Percentiles rank a stretch among this genome's conserved stretches.
Evolutionary conservation across 768 basidiomycete genomes (phyloP).

Genomic region (Erythrobasidium yunnanense): DNA sequence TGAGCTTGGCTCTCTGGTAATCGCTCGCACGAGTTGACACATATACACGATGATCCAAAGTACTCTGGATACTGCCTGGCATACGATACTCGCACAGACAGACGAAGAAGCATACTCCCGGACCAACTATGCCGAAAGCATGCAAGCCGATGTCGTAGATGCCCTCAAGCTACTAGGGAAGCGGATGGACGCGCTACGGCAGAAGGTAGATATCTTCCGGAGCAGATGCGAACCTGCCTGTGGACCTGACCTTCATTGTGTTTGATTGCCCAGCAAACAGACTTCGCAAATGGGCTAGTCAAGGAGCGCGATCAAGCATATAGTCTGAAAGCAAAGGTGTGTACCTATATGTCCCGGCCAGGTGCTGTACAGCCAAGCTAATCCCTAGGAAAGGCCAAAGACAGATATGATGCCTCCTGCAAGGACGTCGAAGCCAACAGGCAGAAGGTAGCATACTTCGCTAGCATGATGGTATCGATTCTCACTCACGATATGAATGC

Average conservation of each 20-base stretch:
- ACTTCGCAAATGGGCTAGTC: slow-evolving; percentile 9
- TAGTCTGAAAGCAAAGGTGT: slow-evolving; percentile 12
- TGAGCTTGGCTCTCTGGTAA: not conserved
- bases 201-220: not conserved
- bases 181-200: slow-evolving; percentile 11
- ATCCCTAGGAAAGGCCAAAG: slow-evolving; percentile 19
- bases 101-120: slow-evolving; percentile 24
- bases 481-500: not conserved
- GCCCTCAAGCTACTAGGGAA: not conserved
- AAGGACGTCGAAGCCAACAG: slow-evolving; percentile 1
- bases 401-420: slow-evolving; percentile 12
- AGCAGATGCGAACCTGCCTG: not conserved
- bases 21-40: too few relatives aligned
- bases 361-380: too few relatives aligned
- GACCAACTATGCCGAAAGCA: slow-evolving; percentile 19
- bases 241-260: not conserved
- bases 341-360: too few relatives aligned
- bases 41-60: too few relatives aligned
- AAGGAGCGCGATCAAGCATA: slow-evolving; percentile 20
- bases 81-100: slow-evolving; percentile 10
- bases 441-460: slow-evolving; percentile 13
- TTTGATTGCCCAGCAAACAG: slow-evolving; percentile 1
- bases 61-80: slow-evolving; percentile 20
- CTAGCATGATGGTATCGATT: not conserved
- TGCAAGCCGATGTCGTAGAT: slow-evolving; percentile 6